Evolutionary conservation across 257 asterid genomes (phyloP).

Genomic region (Nicotiana benthamiana): DNA sequence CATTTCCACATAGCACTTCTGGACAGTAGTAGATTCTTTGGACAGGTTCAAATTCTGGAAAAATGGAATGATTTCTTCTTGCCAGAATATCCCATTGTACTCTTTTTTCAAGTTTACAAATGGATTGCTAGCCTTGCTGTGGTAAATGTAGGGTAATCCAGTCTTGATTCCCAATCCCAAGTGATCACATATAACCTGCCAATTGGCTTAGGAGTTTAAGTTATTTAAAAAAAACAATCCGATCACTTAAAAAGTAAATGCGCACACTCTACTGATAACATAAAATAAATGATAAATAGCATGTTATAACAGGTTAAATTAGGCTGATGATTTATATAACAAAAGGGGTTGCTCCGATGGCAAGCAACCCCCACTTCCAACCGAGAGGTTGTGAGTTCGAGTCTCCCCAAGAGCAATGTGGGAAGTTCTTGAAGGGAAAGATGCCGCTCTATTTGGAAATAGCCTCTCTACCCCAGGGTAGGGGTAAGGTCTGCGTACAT

Average conservation of each 20-base stretch:
- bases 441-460: too few relatives aligned
- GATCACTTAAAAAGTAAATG: too few relatives aligned
- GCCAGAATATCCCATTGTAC: conserved; percentile 94
- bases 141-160: conserved; percentile 87
- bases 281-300: background rate
- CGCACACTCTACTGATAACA: too few relatives aligned
- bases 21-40: conserved; percentile 71
- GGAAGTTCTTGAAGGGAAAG: too few relatives aligned
- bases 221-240: background rate
- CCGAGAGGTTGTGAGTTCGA: too few relatives aligned
- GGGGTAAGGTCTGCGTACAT: too few relatives aligned
- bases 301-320: too few relatives aligned
- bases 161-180: conserved; percentile 80
- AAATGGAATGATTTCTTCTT: conserved; percentile 88
- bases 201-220: background rate
- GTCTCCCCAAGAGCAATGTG: too few relatives aligned
- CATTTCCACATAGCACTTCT: conserved; percentile 65
- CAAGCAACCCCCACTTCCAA: too few relatives aligned
- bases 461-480: too few relatives aligned
- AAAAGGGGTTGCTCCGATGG: too few relatives aligned
- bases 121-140: conserved; percentile 96
- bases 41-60: conserved; percentile 58
- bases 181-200: conserved; percentile 81
- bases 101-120: conserved; percentile 77
- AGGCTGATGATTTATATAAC: too few relatives aligned